phyloP scores from a whole-genome alignment of 257 asterid genomes.

The Penstemon barbatus region DNA sequence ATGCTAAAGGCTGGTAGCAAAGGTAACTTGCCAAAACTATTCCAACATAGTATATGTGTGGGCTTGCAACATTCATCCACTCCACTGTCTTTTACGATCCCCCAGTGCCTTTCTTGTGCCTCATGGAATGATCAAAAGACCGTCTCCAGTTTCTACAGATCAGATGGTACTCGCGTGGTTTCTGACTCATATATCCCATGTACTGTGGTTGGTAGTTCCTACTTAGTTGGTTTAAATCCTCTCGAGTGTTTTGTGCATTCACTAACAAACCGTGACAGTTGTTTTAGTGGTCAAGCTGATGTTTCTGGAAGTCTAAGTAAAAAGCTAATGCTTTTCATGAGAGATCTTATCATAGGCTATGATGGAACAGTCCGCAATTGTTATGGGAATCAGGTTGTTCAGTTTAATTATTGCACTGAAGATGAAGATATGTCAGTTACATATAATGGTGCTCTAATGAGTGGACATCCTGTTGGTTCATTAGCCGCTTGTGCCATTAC shows the following conservation, averaged over 20 bases:
- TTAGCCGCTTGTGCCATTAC: slow-evolving; percentile 94
- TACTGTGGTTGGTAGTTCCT: slow-evolving; percentile 67
- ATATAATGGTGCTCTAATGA: slow-evolving; percentile 32
- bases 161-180: slow-evolving; percentile 28
- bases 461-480: slow-evolving; percentile 91
- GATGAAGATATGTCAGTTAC: slow-evolving; percentile 14
- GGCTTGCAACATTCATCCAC: slow-evolving; percentile 84
- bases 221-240: slow-evolving; percentile 80
- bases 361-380: slow-evolving; percentile 90
- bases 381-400: slow-evolving; percentile 77
- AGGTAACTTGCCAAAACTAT: slow-evolving; percentile 80
- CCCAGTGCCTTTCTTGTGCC: slow-evolving; percentile 66
- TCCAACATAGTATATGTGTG: slow-evolving; percentile 89
- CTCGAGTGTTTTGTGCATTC: slow-evolving; percentile 75
- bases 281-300: slow-evolving; percentile 96
- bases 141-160: slow-evolving; percentile 23
- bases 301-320: slow-evolving; percentile 78
- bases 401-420: slow-evolving; percentile 50
- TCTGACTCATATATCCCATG: slow-evolving; percentile 56
- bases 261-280: slow-evolving; percentile 75
- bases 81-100: slow-evolving; percentile 70
- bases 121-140: slow-evolving; percentile 73
- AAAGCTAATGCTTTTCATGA: slow-evolving; percentile 79
- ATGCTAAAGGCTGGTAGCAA: slow-evolving; percentile 98
- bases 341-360: slow-evolving; percentile 69